Conservation (phyloP, 305 asterid species). For the Solanum aculeatissimum region DNA sequence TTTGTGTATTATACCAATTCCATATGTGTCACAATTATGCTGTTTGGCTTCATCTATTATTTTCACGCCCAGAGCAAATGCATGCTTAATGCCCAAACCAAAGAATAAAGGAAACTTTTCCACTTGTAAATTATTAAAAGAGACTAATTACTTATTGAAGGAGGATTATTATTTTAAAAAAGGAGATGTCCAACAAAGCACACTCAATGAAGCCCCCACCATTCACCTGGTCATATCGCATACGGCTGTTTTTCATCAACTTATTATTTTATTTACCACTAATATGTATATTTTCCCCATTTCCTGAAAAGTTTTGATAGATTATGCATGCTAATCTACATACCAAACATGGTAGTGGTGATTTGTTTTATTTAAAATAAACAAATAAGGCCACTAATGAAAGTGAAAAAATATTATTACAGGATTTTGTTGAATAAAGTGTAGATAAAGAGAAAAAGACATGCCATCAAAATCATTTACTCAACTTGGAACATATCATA, state of each 20-base stretch:
- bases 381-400: not conserved
- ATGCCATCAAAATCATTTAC: not conserved
- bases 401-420: not conserved
- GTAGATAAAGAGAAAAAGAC: not conserved
- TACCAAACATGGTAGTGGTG: not conserved
- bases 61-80: not conserved
- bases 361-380: not conserved
- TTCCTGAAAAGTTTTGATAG: not conserved
- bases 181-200: not conserved
- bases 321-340: not conserved
- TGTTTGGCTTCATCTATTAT: not conserved
- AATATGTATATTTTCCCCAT: not conserved
- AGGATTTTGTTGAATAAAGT: not conserved
- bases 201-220: not conserved
- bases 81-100: not conserved
- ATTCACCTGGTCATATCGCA: not conserved
- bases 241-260: not conserved
- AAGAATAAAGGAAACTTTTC: not conserved
- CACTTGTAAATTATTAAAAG: not conserved
- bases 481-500: not conserved
- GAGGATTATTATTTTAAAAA: not conserved
- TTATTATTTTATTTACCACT: not conserved
- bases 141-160: not conserved
- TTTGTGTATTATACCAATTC: not conserved
- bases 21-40: not conserved